Evolutionary conservation across 1,139 yeast species (phyloP).

Genomic region (Magnusiomyces tetraspermus): DNA sequence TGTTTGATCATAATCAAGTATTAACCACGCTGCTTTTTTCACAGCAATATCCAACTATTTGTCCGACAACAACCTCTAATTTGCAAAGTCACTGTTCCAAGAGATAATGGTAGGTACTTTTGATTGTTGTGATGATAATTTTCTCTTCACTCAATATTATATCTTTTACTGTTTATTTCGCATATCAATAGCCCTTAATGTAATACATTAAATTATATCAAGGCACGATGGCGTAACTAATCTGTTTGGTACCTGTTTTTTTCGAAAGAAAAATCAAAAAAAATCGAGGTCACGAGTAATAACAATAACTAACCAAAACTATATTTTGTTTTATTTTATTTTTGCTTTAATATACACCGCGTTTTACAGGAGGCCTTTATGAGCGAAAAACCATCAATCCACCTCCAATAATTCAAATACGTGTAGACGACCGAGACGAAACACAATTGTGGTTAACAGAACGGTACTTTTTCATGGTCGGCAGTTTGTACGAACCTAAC

Average conservation of each 20-base stretch:
- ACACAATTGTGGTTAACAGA: conserved; percentile 18
- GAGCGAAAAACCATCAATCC: conserved; percentile 21
- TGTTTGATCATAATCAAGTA: too few species aligned
- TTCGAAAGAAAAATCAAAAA: too few species aligned
- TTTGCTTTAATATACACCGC: not conserved
- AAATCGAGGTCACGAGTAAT: not conserved
- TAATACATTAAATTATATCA: not conserved
- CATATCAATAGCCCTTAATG: not conserved
- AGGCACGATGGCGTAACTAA: too few species aligned
- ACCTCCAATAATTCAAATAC: conserved; percentile 20
- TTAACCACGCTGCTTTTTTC: too few species aligned
- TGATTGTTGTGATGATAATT: not conserved
- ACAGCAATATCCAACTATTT: conserved; percentile 34
- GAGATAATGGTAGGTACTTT: conserved; percentile 13
- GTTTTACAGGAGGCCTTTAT: conserved; percentile 13
- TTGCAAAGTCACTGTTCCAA: conserved; percentile 12
- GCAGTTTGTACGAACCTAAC: conserved; percentile 16
- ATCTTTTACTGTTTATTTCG: not conserved
- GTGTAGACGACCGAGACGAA: conserved; percentile 17
- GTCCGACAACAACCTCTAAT: conserved; percentile 15
- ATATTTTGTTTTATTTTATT: not conserved
- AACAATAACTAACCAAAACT: too few species aligned
- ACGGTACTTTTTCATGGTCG: conserved; percentile 20
- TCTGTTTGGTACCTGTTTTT: too few species aligned
- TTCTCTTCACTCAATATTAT: not conserved